These are phyloP conservation scores for Magnusiomyces magnusii DNA, from an alignment of 1,139 yeast species.

Conservation along the genomic window DNA sequence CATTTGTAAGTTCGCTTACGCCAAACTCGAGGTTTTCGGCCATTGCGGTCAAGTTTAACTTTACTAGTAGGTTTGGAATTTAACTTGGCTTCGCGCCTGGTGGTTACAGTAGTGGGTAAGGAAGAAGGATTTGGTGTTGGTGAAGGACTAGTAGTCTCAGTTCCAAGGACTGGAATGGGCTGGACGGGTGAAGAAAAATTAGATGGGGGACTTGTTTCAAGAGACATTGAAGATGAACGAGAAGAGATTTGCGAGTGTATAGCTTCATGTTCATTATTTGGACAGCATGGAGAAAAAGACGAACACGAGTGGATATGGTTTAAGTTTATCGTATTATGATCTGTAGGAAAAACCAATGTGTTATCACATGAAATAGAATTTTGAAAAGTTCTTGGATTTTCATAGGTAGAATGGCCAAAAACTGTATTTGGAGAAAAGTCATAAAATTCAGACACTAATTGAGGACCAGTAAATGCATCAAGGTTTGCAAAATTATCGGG, in stretches of 20 bases:
- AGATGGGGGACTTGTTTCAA: neutral
- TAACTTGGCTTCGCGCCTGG: no score
- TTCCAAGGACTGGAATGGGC: neutral
- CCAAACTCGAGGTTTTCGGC: slow-evolving; percentile 28
- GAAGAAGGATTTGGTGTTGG: neutral
- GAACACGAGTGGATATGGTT: neutral
- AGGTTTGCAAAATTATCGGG: no score
- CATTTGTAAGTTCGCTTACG: slow-evolving; percentile 27
- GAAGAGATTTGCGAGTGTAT: neutral
- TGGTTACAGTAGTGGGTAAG: neutral
- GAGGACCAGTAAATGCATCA: no score
- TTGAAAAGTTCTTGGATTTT: no score
- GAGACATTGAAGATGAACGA: neutral
- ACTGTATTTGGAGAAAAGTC: no score
- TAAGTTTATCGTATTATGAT: neutral
- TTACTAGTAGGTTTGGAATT: no score
- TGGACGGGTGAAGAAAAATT: neutral
- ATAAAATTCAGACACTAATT: no score
- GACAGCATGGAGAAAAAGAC: neutral
- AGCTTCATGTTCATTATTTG: neutral
- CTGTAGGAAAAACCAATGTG: neutral
- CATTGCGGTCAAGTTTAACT: slow-evolving; percentile 23
- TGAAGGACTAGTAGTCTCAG: neutral
- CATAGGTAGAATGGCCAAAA: no score
- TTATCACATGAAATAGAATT: neutral